Evolutionary conservation across 73 alveolate species (phyloP), one percentile per base, ranked within the genome.

Genomic region (Paramecium biaurelia): DNA sequence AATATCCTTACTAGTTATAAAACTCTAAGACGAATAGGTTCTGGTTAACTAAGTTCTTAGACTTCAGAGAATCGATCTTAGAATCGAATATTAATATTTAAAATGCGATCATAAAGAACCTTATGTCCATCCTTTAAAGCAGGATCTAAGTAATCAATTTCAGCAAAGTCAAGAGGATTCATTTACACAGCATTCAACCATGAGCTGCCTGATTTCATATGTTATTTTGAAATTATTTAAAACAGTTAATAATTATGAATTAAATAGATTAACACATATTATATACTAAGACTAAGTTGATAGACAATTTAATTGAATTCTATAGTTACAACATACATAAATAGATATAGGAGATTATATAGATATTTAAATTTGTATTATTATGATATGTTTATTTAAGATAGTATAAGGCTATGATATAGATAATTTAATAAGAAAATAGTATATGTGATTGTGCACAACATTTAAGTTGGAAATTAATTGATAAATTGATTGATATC

Each of bases 41-140:
- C 90, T 43, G 90, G 90, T 79, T 79, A 79, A 43, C 76, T 41
- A 10, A 79, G 45, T 41, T 79, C 90, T 28, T 79, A 79, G 26
- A 79, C 70, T 30, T 79, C 90, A 23, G 70, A 45, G 49, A 43
- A 79, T 15, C 56, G 26, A 47, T 79, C 90, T 79, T 79, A 24
- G 56, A 79, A 79, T 18, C 74, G 70, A 18, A 79, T 79, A 45
- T 79, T 38, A 0, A 79, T 47, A 9, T 26, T 41, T 18, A 79
- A 45, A 42, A 79, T 26, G 42, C 90, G 70, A 47, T 79, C 90
- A 42, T 41, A 79, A 15, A 79, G 70, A 4, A 79, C 90, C 14
- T 47, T 41, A 18, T 79, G 72, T 79, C 90, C 90, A 18, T 79
- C 90, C 56, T 79, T 79, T 18, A 79, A 34, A 11, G 90, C 76